A percentile compares a stretch with the other conserved stretches of the same genome.
phyloP scores from a whole-genome alignment of 1,284 basidiomycete species.

The Trichosporon coremiiforme region DNA sequence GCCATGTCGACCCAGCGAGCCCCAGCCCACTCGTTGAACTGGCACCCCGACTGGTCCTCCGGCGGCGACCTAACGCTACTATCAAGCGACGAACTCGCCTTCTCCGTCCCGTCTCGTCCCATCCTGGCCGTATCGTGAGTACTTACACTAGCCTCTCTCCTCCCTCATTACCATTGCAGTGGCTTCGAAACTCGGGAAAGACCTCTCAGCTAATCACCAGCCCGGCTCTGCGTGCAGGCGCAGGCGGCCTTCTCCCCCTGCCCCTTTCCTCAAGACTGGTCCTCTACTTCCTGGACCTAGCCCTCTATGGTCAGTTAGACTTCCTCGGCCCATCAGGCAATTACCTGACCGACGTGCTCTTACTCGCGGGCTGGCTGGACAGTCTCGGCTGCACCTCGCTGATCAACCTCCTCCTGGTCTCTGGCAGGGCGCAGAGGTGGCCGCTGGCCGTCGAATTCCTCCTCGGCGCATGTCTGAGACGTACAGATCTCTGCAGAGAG shows the following conservation, averaged over 20 bases:
- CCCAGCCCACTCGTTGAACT: background rate
- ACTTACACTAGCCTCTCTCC: no score
- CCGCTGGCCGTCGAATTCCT: slow-evolving; percentile 8
- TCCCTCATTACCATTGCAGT: no score
- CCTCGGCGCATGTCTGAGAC: background rate
- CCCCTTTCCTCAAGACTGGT: background rate
- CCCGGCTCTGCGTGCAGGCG: background rate
- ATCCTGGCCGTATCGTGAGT: slow-evolving; percentile 11
- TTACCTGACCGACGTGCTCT: background rate
- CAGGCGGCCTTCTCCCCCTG: background rate
- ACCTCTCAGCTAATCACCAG: background rate
- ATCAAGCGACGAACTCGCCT: slow-evolving; percentile 1
- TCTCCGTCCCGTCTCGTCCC: background rate
- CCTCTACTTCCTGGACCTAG: background rate
- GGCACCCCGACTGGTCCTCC: background rate
- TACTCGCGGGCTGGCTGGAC: background rate
- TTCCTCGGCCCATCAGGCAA: background rate
- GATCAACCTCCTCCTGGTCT: background rate
- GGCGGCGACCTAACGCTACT: slow-evolving; percentile 1
- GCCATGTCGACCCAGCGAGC: background rate
- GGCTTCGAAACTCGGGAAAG: no score
- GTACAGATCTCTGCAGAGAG: background rate
- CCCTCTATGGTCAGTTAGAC: background rate
- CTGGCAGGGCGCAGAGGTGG: background rate
- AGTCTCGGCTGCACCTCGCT: background rate